Conservation (phyloP, 495 filamentous ascomycete species). For the Trichoderma orchidacearum region DNA sequence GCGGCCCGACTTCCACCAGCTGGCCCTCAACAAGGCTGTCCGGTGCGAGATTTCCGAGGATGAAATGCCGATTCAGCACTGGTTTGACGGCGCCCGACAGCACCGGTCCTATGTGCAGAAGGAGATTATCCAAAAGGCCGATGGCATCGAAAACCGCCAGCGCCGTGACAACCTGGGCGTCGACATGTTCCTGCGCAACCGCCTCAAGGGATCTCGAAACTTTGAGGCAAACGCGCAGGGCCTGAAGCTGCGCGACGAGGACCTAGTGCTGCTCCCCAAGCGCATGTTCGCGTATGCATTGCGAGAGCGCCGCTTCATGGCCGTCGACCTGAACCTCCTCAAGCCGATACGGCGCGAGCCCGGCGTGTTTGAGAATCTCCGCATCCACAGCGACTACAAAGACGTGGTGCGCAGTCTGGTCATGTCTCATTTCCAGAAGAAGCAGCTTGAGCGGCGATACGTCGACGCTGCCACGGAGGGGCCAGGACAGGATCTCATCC, state of each 20-base stretch:
- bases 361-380: constrained; percentile 36
- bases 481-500: constrained; percentile 46
- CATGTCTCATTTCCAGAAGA: constrained; percentile 23
- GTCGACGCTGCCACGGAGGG: constrained; percentile 29
- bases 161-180: constrained; percentile 2
- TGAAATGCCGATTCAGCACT: constrained; percentile 15
- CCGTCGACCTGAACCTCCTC: constrained; percentile 17
- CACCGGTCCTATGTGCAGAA: constrained; percentile 10
- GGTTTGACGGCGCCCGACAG: constrained; percentile 12
- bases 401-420: constrained; percentile 38
- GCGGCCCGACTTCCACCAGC: constrained; percentile 10
- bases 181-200: constrained; percentile 15
- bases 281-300: constrained; percentile 25
- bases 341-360: constrained; percentile 28
- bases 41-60: constrained; percentile 10
- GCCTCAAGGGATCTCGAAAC: constrained; percentile 10
- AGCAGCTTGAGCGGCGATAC: constrained; percentile 15
- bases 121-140: constrained; percentile 15
- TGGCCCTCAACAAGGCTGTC: constrained; percentile 10
- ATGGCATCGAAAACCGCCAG: constrained; percentile 8
- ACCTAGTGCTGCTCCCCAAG: constrained; percentile 21
- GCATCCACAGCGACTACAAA: constrained; percentile 37
- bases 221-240: constrained; percentile 6
- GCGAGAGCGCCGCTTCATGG: constrained; percentile 22
- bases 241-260: constrained; percentile 15